These are phyloP conservation scores for Rubroboletus satanas DNA, from an alignment of 768 basidiomycete species.

Conservation along the genomic window DNA sequence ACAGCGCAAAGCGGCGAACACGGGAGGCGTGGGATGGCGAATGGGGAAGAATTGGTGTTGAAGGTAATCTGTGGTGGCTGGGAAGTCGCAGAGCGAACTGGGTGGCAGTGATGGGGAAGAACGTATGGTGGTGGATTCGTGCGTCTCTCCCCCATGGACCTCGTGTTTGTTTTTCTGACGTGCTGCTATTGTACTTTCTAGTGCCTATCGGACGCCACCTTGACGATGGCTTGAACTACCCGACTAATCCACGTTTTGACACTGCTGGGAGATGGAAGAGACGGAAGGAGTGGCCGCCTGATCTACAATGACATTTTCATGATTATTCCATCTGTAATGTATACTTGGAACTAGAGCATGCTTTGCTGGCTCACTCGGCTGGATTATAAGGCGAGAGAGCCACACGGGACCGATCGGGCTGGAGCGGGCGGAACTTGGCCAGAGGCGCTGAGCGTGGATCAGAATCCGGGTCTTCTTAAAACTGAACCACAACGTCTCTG, in stretches of 20 bases:
- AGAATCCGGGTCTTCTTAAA: not conserved
- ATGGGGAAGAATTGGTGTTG: conserved; percentile 72
- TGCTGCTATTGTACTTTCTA: conserved; percentile 17
- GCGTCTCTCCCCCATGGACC: conserved; percentile 33
- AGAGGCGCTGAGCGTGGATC: not conserved
- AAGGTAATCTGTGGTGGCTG: conserved; percentile 87
- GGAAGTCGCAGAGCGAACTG: conserved; percentile 63
- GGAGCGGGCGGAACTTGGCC: conserved; percentile 21
- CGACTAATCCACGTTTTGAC: conserved; percentile 72
- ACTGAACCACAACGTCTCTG: conserved; percentile 1
- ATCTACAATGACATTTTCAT: conserved; percentile 45
- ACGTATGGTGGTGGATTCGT: conserved; percentile 74
- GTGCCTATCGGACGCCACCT: conserved; percentile 50
- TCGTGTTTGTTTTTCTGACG: not conserved
- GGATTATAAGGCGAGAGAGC: not conserved
- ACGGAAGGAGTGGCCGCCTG: conserved; percentile 67
- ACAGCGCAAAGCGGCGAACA: conserved; percentile 48
- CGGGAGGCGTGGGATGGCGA: conserved; percentile 64
- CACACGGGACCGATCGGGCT: not conserved
- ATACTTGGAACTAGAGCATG: not conserved
- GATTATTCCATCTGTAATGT: not conserved
- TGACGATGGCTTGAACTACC: conserved; percentile 60
- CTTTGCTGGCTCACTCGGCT: not conserved
- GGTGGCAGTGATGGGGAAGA: conserved; percentile 78
- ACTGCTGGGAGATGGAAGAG: conserved; percentile 60